Evolutionary conservation across 1,139 yeast genomes (phyloP).

Genomic region (Zhuliangozyma parablackwelliae): DNA sequence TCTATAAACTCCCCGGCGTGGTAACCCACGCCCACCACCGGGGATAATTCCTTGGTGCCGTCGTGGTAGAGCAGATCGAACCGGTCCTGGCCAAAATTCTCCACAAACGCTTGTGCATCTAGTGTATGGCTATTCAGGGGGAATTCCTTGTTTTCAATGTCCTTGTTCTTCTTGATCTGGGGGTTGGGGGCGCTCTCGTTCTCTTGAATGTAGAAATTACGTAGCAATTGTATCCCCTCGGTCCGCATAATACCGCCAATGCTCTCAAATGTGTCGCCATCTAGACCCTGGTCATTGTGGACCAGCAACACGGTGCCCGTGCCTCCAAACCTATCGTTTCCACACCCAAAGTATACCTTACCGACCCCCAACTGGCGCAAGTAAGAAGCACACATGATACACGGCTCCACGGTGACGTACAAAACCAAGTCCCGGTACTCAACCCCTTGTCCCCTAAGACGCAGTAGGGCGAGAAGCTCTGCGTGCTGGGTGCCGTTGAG

Average conservation of each 20-base stretch:
- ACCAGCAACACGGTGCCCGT: slow-evolving; percentile 80
- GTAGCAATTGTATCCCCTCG: slow-evolving; percentile 76
- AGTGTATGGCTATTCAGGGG: slow-evolving; percentile 37
- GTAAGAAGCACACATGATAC: slow-evolving; percentile 97
- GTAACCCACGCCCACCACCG: slow-evolving; percentile 23
- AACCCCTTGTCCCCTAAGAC: slow-evolving; percentile 8
- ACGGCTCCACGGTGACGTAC: slow-evolving; percentile 96
- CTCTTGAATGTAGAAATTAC: slow-evolving; percentile 81
- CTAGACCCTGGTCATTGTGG: slow-evolving; percentile 41
- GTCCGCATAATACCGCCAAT: slow-evolving; percentile 76
- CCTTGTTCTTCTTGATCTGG: slow-evolving; percentile 67
- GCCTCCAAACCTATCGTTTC: slow-evolving; percentile 94
- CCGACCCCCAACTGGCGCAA: slow-evolving; percentile 73
- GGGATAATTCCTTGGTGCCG: slow-evolving; percentile 26
- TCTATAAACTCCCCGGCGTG: slow-evolving; percentile 18
- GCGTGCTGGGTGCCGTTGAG: slow-evolving; percentile 88
- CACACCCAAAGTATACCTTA: slow-evolving; percentile 83
- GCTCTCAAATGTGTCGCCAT: slow-evolving; percentile 45
- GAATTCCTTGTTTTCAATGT: slow-evolving; percentile 61
- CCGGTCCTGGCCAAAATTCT: slow-evolving; percentile 26
- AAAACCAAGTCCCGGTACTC: slow-evolving; percentile 50
- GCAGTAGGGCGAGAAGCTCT: slow-evolving; percentile 65
- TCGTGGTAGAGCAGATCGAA: slow-evolving; percentile 7
- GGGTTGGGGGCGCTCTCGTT: slow-evolving; percentile 84
- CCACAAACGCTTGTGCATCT: slow-evolving; percentile 18